Percentiles rank a stretch among this genome's conserved stretches.
phyloP scores from a whole-genome alignment of 2,329 filamentous ascomycete species.

The Plenodomus tracheiphilus region DNA sequence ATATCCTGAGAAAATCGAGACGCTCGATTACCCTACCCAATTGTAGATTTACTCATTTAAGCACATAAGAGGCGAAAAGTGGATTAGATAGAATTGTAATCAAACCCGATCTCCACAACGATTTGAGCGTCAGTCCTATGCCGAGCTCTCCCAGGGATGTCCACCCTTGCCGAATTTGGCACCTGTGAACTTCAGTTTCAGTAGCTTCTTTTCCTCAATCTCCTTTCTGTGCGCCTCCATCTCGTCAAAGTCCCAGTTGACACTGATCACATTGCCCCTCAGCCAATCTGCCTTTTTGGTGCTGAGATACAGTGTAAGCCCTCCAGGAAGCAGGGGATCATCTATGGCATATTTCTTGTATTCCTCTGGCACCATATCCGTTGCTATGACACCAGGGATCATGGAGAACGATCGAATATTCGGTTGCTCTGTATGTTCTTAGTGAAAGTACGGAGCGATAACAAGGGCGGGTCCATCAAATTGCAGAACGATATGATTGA shows the following conservation, averaged over 20 bases:
- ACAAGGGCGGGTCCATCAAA: background rate
- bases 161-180: conserved; percentile 22
- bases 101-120: background rate
- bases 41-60: conserved; percentile 13
- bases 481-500: too few relatives aligned
- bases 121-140: background rate
- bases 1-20: conserved; percentile 70
- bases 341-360: conserved; percentile 5
- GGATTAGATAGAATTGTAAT: background rate
- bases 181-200: conserved; percentile 25
- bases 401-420: conserved; percentile 25
- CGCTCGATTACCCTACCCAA: conserved; percentile 36
- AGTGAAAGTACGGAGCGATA: background rate
- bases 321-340: conserved; percentile 15
- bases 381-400: conserved; percentile 25
- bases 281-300: conserved; percentile 22
- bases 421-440: conserved; percentile 10
- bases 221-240: conserved; percentile 31
- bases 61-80: background rate
- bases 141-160: conserved; percentile 14
- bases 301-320: conserved; percentile 20
- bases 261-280: conserved; percentile 18
- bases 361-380: conserved; percentile 8
- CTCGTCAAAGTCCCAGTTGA: conserved; percentile 39
- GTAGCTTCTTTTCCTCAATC: conserved; percentile 32